Percentiles rank a stretch among this genome's conserved stretches.
Conservation (phyloP, 768 basidiomycete species). For the Lepiota subincarnata region DNA sequence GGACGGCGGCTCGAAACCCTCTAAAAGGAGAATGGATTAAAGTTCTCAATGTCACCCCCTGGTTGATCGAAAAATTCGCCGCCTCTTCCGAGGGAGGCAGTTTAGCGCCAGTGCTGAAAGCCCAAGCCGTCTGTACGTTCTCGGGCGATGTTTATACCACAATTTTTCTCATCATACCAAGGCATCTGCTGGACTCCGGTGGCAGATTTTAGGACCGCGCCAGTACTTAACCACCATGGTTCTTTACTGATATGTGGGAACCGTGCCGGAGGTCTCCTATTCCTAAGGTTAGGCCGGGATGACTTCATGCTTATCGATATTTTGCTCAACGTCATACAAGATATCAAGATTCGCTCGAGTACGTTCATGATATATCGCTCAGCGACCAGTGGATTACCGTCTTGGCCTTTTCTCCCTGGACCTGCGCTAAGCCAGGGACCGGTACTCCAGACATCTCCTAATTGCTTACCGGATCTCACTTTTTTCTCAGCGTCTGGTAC, state of each 20-base stretch:
- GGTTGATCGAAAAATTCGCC: too few species aligned
- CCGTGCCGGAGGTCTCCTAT: constrained; percentile 57
- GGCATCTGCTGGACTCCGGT: constrained; percentile 71
- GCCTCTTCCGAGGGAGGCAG: constrained; percentile 15
- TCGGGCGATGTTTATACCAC: not conserved
- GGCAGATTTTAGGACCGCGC: constrained; percentile 48
- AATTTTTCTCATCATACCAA: constrained; percentile 20
- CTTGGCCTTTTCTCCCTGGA: constrained; percentile 60
- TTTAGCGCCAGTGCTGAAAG: constrained; percentile 35
- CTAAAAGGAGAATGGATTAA: constrained; percentile 71
- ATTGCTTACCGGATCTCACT: not conserved
- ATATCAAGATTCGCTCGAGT: not conserved
- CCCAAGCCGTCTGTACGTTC: constrained; percentile 55
- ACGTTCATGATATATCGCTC: constrained; percentile 36
- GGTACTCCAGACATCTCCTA: constrained; percentile 29
- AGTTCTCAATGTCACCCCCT: constrained; percentile 51
- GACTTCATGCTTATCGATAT: not conserved
- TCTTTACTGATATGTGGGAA: constrained; percentile 70
- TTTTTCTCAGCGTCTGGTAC: constrained; percentile 45
- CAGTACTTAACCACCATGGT: constrained; percentile 46
- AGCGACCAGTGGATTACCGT: constrained; percentile 62
- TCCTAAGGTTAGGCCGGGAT: constrained; percentile 44
- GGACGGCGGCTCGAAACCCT: constrained; percentile 62
- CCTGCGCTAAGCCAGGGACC: constrained; percentile 24
- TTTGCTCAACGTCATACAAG: not conserved